Base-by-base conservation (phyloP, 2,329 filamentous ascomycete genomes). In the Ascochyta viciae-villosae region DNA sequence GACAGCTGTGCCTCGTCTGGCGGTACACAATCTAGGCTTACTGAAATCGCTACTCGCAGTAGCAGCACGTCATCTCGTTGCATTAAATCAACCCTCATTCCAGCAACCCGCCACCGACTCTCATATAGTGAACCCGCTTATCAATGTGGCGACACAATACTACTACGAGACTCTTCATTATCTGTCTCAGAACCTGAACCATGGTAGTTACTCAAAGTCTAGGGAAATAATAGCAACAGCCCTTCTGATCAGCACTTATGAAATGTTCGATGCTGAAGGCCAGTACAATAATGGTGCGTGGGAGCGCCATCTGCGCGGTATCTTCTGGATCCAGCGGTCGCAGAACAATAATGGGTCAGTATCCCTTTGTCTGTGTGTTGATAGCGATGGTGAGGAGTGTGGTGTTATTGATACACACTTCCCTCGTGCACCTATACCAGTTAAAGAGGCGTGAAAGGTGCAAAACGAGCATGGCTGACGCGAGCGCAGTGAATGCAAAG, bases 251-350 rank as follows among this genome's bases (percentile, higher is more conserved):
- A 86, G 83, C 12, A 85, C 84, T 0, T 88, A 88, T 60, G 86
- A 88, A 70, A 88, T 88, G 86, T 81, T 88, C n/a, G 83, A 86
- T 48, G 82, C 81, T 3, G 81, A 81, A 6, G 79, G 81, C 16
- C 63, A 66, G 39, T 66, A 68, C 34, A 68, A 64, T 26, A 65
- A 71, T 29, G 69, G 82, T 70, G 81, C 79, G 40, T 88, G 86
- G 86, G 83, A 88, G 57, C 76, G 84, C 2, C 86, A 89, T 65
- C 75, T 88, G 0, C 84, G 87, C 64, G 86, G 86, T 0, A 84
- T 87, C 0, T 89, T 88, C 60, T 87, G 85, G 83, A 88, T 88
- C 15, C 82, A 87, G 53, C 76, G 85, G n/a, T 85, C 82, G 0
- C 84, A 86, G 48, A 79, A 86, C 43, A 85, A 86, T 40, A 80